Evolutionary conservation across 2,329 filamentous ascomycete species (phyloP), one percentile per base, ranked within the genome.

Genomic region (Boeremia exigua): DNA sequence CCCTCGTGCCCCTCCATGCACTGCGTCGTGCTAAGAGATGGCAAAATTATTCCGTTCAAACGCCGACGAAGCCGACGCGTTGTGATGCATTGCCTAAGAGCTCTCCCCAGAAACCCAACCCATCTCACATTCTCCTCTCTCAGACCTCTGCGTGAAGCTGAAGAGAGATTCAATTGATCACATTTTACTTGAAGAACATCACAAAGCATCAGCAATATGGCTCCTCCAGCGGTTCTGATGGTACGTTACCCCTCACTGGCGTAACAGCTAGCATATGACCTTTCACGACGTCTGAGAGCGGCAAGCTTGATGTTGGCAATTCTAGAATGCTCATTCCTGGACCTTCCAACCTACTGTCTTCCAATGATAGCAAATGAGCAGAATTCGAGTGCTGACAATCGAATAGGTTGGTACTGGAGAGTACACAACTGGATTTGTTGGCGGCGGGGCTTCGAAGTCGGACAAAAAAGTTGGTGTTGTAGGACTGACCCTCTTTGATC

Each of bases 391-490:
- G 53, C 62, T 66, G 44, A 69, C 45, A 8, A 34, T 29, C 29
- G 25, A 34, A 45, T 46, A 76, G 89, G 86, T 96, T 56, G 93
- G 93, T 62, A 96, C 93, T 10, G 94, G 93, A 70, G 93, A 97
- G 83, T 97, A 97, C 83, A 97, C 94, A 68, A 97, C 94, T 38
- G 93, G 93, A 54, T 97, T 95, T 67, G 92, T 96, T 54, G 92
- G 91, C 54, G 88, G 87, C 58, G 89, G 88, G 56, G 89, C 88
- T 47, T 96, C 92, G 4, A 88, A 85, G 10, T 96, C 92, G 45
- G 94, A 97, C 82, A 97, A 97, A 81, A 97, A 97, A 78, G 90
- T 97, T 45, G 93, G 94, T 55, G 94, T 97, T 9, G 93, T 97
- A 15, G 93, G 91, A 36, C 80, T 97, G 74, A 94, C 91, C 23